Evolutionary conservation across 139 green algal genomes (phyloP), one percentile per base, ranked within the genome.

Genomic region (Micractinium conductrix): DNA sequence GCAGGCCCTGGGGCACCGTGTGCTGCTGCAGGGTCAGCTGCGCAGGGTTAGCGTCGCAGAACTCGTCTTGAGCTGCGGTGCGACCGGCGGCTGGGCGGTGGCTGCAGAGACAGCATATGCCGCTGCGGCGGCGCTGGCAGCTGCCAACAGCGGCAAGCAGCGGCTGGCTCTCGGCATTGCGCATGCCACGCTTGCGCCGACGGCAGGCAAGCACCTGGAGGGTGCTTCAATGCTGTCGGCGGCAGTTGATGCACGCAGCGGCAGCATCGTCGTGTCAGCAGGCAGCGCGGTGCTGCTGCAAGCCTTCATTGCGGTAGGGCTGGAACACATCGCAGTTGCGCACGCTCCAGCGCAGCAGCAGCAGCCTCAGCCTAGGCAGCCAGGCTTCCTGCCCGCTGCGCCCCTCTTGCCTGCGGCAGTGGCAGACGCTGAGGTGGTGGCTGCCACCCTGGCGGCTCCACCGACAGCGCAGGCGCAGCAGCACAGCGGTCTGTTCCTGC

Each of bases 11-110:
- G n/a, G n/a, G n/a, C n/a, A n/a, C n/a, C n/a, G n/a, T n/a, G 55
- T 72, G 28, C 24, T 55, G 37, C n/a, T 82, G 38, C 76, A 82
- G 12, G 55, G 76, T 16, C 37, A 55, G 26, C 76, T 82, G 26
- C 58, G 40, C 38, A 50, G 22, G 9, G 43, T 44, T n/a, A 44
- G 40, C 33, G 28, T 69, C 4, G 75, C 75, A 50, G 75, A n/a
- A 21, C 35, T 81, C 8, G n/a, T 48, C 8, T 45, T 16, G n/a
- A 48, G 74, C 35, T 21, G 28, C n/a, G 74, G 50, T 33, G 58
- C 38, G 38, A 42, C 38, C 17, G 76, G 53, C 30, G 38, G n/a
- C 38, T 82, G 76, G 76, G 76, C 76, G 9, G 4, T 82, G 55
- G 76, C 76, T 4, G 38, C 42, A 33, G 76, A 82, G 58, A 58